Conservation (phyloP, 768 basidiomycete species). For the Sistotremastrum niveocremeum region DNA sequence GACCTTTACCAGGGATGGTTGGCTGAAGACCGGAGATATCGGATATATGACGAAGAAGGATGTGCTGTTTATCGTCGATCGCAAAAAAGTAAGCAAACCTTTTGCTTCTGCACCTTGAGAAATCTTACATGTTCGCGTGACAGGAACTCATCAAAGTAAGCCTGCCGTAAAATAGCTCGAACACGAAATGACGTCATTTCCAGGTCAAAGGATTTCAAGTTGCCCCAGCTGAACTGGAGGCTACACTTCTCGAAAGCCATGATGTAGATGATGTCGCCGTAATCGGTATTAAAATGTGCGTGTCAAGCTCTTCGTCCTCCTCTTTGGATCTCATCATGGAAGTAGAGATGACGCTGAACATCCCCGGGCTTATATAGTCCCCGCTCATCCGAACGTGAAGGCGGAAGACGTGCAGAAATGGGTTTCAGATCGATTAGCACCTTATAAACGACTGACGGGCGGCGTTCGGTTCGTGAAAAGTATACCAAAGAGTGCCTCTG, state of each 20-base stretch:
- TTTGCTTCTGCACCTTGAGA: not conserved
- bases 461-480: slow-evolving; percentile 4
- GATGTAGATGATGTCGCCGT: slow-evolving; percentile 18
- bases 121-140: not conserved
- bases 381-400: not conserved
- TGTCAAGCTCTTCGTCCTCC: not conserved
- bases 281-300: slow-evolving; percentile 11
- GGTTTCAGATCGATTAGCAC: slow-evolving; percentile 6
- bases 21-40: slow-evolving; percentile 10
- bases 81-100: slow-evolving; percentile 12
- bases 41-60: slow-evolving; percentile 4
- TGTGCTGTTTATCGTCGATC: slow-evolving; percentile 10
- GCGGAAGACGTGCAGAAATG: slow-evolving; percentile 6
- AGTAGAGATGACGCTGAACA: slow-evolving; percentile 7
- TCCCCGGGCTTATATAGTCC: slow-evolving; percentile 9
- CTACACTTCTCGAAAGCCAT: slow-evolving; percentile 14
- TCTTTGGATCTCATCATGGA: not conserved
- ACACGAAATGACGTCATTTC: not conserved
- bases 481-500: slow-evolving; percentile 7
- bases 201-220: slow-evolving; percentile 13
- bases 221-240: slow-evolving; percentile 22
- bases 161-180: slow-evolving; percentile 6
- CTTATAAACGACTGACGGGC: slow-evolving; percentile 6
- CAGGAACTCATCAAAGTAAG: slow-evolving; percentile 10
- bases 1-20: slow-evolving; percentile 6